These are phyloP conservation scores for Tetracentron sinense DNA, from an alignment of 164 flowering plant species.

Conservation along the genomic window DNA sequence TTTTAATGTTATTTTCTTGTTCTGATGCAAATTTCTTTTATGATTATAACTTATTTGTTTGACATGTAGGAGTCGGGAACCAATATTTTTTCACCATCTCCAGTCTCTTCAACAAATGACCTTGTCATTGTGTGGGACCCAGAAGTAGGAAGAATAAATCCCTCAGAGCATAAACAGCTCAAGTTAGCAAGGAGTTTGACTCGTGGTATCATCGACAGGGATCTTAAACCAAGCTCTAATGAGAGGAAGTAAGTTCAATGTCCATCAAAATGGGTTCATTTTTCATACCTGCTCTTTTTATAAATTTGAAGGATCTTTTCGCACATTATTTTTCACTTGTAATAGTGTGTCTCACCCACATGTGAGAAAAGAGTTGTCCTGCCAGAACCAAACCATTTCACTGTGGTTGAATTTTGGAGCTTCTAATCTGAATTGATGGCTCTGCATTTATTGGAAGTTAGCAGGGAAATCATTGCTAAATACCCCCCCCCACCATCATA, in stretches of 20 bases:
- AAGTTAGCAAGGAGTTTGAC: slow-evolving; percentile 92
- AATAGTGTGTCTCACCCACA: too few relatives aligned
- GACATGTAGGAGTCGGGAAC: slow-evolving; percentile 88
- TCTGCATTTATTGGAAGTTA: background rate
- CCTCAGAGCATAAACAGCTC: slow-evolving; percentile 97
- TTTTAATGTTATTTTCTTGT: background rate
- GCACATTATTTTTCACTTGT: background rate
- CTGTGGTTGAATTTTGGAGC: background rate
- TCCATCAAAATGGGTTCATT: background rate
- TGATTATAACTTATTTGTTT: slow-evolving; percentile 13
- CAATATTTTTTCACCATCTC: slow-evolving; percentile 78
- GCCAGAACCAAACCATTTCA: background rate
- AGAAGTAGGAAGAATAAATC: slow-evolving; percentile 89
- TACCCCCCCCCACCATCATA: too few relatives aligned
- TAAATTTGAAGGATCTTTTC: background rate
- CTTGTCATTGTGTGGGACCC: slow-evolving; percentile 97
- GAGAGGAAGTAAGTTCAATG: slow-evolving; percentile 78
- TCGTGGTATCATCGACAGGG: slow-evolving; percentile 94
- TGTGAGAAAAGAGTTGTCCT: too few relatives aligned
- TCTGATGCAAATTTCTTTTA: background rate
- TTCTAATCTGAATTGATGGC: background rate
- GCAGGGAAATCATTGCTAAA: too few relatives aligned
- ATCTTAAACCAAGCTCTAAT: slow-evolving; percentile 87
- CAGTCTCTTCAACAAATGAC: slow-evolving; percentile 91
- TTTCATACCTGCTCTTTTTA: background rate